Evolutionary conservation across 208 protist species (phyloP).

Genomic region (Leishmania amazonensis): DNA sequence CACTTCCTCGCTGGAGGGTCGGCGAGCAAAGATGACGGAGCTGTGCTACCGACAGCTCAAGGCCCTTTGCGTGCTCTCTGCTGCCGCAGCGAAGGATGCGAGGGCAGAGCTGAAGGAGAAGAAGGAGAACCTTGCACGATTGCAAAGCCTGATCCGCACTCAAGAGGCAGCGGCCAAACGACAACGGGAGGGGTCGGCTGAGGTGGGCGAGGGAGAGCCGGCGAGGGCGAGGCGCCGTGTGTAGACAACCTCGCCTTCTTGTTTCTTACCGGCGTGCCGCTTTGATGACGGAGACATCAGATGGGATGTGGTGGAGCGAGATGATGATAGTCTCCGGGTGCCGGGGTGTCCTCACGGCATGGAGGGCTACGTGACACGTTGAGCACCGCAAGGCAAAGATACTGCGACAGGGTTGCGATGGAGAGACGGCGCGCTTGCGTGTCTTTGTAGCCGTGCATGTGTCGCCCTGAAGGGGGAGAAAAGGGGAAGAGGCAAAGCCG

Average conservation of each 20-base stretch:
- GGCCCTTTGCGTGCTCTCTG: constrained; percentile 60
- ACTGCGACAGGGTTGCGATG: background rate
- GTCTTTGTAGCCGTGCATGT: background rate
- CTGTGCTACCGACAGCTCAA: constrained; percentile 71
- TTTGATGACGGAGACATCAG: background rate
- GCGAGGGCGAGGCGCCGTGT: background rate
- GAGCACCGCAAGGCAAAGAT: background rate
- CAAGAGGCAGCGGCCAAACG: constrained; percentile 1
- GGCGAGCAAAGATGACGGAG: constrained; percentile 45
- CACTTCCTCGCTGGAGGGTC: constrained; percentile 15
- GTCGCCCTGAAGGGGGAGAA: background rate
- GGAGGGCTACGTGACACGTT: background rate
- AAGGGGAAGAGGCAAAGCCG: background rate
- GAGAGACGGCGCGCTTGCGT: background rate
- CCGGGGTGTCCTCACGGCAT: background rate
- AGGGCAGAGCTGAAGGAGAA: constrained; percentile 43
- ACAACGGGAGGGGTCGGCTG: background rate
- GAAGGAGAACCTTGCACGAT: constrained; percentile 27
- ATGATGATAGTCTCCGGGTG: background rate
- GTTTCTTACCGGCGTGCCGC: background rate
- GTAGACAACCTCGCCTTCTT: background rate
- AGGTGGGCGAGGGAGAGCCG: background rate
- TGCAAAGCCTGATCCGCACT: constrained; percentile 14
- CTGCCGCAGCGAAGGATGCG: constrained; percentile 34
- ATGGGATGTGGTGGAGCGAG: background rate